These are phyloP conservation scores for Silene coronaria DNA, from an alignment of 179 eudicot species.

Conservation along the genomic window DNA sequence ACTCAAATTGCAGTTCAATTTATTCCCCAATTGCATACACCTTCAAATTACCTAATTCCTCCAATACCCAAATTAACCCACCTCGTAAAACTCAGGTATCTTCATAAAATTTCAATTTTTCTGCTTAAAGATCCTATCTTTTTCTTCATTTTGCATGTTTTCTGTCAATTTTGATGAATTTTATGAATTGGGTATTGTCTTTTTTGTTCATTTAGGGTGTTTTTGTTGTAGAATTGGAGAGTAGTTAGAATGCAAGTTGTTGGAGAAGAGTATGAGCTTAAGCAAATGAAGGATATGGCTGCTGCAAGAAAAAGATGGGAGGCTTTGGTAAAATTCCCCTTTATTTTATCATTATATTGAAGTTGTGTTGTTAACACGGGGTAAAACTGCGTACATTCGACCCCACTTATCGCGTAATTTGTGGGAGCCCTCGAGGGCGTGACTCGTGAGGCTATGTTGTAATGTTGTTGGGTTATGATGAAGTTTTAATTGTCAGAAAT, in stretches of 20 bases:
- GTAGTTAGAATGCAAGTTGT: constrained; percentile 57
- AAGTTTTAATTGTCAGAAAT: no score
- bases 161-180: not conserved
- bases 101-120: not conserved
- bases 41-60: constrained; percentile 21
- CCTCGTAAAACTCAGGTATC: constrained; percentile 29
- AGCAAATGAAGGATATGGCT: constrained; percentile 91
- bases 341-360: not conserved
- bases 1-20: not conserved
- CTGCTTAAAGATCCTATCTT: not conserved
- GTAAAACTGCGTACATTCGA: no score
- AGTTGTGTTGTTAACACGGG: no score
- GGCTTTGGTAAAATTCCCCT: constrained; percentile 49
- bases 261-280: constrained; percentile 76
- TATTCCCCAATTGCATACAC: not conserved
- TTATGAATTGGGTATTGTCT: constrained; percentile 13
- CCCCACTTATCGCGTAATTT: no score
- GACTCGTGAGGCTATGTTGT: no score
- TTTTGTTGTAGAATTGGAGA: constrained; percentile 28
- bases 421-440: no score
- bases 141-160: not conserved
- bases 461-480: no score
- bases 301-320: constrained; percentile 99
- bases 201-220: not conserved
- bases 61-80: constrained; percentile 18